phyloP scores from a whole-genome alignment of 768 basidiomycete species.

The Boletus sp. region DNA sequence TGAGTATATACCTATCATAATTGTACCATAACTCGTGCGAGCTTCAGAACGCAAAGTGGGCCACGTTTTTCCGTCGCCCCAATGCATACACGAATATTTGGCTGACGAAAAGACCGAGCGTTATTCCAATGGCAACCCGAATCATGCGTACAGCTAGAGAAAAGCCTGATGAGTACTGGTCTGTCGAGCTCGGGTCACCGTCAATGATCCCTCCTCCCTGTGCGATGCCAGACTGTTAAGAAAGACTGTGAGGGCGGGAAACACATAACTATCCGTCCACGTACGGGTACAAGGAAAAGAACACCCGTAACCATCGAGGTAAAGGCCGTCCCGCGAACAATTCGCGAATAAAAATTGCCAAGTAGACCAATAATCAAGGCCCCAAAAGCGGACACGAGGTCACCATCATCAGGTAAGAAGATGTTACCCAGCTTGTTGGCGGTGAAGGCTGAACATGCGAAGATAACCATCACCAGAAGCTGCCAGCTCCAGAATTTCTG shows the following conservation, averaged over 20 bases:
- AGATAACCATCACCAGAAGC: constrained; percentile 75
- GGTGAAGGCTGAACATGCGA: constrained; percentile 72
- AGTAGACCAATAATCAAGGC: constrained; percentile 76
- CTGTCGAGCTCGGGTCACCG: constrained; percentile 49
- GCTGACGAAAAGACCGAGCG: constrained; percentile 78
- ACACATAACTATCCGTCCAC: constrained; percentile 25
- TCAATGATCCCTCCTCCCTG: constrained; percentile 65
- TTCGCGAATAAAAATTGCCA: constrained; percentile 77
- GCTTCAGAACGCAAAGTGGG: constrained; percentile 70
- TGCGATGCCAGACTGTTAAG: constrained; percentile 63
- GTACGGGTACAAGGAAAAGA: constrained; percentile 83
- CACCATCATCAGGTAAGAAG: constrained; percentile 61
- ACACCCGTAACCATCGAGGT: constrained; percentile 93
- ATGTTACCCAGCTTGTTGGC: constrained; percentile 63
- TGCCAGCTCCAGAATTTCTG: constrained; percentile 70
- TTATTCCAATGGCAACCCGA: constrained; percentile 80
- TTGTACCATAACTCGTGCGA: background rate
- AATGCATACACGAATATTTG: constrained; percentile 75
- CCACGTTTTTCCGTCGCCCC: constrained; percentile 67
- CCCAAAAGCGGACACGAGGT: constrained; percentile 75
- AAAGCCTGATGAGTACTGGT: constrained; percentile 71
- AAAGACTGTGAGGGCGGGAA: constrained; percentile 18
- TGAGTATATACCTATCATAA: background rate
- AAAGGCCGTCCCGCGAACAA: constrained; percentile 77
- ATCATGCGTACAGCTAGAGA: constrained; percentile 80